These are phyloP conservation scores for Dispira simplex DNA, from an alignment of 192 early-diverging fungal genomes.

Conservation along the genomic window DNA sequence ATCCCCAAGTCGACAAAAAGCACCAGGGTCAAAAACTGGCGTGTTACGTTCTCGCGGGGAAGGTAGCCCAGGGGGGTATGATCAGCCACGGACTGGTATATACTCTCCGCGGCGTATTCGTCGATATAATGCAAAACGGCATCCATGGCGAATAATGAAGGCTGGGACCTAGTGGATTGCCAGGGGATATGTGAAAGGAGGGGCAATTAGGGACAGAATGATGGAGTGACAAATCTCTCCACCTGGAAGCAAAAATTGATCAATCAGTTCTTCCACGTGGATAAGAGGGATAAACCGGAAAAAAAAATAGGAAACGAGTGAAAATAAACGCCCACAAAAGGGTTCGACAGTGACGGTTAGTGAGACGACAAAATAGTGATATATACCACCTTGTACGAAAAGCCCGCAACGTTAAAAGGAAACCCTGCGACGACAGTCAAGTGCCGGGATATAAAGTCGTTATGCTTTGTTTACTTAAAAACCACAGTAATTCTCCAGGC, in stretches of 20 bases:
- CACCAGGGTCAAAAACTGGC: constrained; percentile 60
- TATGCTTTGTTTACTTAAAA: too few relatives aligned
- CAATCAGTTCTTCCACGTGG: neutral
- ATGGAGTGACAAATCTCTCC: neutral
- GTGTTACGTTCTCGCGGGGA: constrained; percentile 44
- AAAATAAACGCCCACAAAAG: neutral
- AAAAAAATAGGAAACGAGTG: neutral
- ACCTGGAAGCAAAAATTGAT: neutral
- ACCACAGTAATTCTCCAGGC: too few relatives aligned
- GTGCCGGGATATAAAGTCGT: too few relatives aligned
- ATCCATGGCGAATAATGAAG: constrained; percentile 33
- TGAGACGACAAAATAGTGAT: too few relatives aligned
- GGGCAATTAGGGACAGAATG: neutral
- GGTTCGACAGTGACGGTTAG: too few relatives aligned
- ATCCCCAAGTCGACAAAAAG: constrained; percentile 55
- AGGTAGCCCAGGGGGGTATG: constrained; percentile 23
- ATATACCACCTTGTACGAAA: too few relatives aligned
- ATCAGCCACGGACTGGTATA: constrained; percentile 36
- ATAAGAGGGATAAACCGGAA: neutral
- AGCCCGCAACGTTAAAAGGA: too few relatives aligned
- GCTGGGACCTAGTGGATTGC: neutral
- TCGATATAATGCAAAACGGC: constrained; percentile 42
- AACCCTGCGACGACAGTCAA: too few relatives aligned
- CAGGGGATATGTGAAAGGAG: constrained; percentile 1
- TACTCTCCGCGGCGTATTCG: constrained; percentile 40